Base-by-base conservation (phyloP, 192 early-diverging fungal genomes). In the Coemansia sp. region DNA sequence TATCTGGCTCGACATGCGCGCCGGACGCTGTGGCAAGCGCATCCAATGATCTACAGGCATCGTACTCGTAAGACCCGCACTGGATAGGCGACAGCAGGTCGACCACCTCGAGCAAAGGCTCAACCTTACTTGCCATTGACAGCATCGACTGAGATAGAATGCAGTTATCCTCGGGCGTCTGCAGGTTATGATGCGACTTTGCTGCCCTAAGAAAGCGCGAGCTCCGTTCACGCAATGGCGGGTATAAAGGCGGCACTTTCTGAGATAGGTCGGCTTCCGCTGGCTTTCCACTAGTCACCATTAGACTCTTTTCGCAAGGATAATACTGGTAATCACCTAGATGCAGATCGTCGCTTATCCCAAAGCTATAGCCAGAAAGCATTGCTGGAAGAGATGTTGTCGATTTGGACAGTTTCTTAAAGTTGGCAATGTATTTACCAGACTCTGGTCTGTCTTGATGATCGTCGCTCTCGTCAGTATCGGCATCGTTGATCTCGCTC, bases 111-210 rank as follows among this genome's bases (percentile, higher is more conserved):
- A 71, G 53, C 79, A 74, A 64, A 20, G 61, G 71, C 68, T 82
- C 74, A 39, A 67, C 68, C 55, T 70, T 73, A 58, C 65, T 74
- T 6, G 37, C 65, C 35, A 82, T 59, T 28, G 79, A 76, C 32
- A 82, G 39, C 38, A 82, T 62, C 15, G 79, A 82, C 39, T 76
- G 65, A 7, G 71, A 82, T 14, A 73, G 60, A 20, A 66, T 43
- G 3, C 43, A 51, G 45, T 38, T 61, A 22, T 82, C 74, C 0
- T 68, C 61, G 5, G 35, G 20, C 7, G 53, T 64, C 8, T 18
- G 63, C 61, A 82, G 51, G 56, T 82, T 70, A 35, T 82, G 65
- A 20, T 82, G 74, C 20, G 79, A 81, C 61, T 62, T 66, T 9
- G 69, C 79, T n/a, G 67, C 79, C 28, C 79, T 20, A 3, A 41